Percentiles rank a stretch among this genome's conserved stretches.
These are phyloP conservation scores for Narthecium ossifragum DNA, from an alignment of 106 monocot species.

Conservation along the genomic window DNA sequence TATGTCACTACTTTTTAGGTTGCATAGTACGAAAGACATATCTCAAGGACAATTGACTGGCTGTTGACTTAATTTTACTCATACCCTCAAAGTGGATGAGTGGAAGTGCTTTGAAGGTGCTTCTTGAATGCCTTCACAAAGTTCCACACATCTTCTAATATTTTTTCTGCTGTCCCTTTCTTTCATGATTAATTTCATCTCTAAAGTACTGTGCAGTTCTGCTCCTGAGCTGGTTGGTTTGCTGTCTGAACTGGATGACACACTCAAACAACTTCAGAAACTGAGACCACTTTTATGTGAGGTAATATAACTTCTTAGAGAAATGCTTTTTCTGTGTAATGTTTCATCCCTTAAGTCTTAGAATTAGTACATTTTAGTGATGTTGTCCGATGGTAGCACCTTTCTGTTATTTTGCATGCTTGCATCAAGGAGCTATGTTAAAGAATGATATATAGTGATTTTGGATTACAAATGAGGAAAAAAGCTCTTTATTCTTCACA, in stretches of 20 bases:
- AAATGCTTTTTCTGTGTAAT: neutral
- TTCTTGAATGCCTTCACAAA: too few species aligned
- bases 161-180: neutral
- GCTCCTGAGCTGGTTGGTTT: constrained; percentile 88
- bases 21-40: too few species aligned
- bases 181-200: neutral
- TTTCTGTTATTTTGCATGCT: neutral
- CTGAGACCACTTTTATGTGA: constrained; percentile 28
- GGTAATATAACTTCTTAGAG: constrained; percentile 28
- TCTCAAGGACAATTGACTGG: too few species aligned
- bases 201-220: constrained; percentile 40
- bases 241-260: constrained; percentile 70
- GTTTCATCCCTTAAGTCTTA: neutral
- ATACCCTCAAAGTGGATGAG: too few species aligned
- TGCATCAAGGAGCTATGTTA: neutral
- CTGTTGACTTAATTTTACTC: too few species aligned
- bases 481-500: too few species aligned
- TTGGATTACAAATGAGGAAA: too few species aligned
- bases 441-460: neutral
- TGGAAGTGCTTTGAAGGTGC: too few species aligned
- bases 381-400: neutral
- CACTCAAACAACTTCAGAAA: constrained; percentile 31
- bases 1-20: too few species aligned
- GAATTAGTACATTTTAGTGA: neutral
- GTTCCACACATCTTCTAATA: neutral